phyloP scores from a whole-genome alignment of 2,329 filamentous ascomycete species.

The Talaromyces sp. region DNA sequence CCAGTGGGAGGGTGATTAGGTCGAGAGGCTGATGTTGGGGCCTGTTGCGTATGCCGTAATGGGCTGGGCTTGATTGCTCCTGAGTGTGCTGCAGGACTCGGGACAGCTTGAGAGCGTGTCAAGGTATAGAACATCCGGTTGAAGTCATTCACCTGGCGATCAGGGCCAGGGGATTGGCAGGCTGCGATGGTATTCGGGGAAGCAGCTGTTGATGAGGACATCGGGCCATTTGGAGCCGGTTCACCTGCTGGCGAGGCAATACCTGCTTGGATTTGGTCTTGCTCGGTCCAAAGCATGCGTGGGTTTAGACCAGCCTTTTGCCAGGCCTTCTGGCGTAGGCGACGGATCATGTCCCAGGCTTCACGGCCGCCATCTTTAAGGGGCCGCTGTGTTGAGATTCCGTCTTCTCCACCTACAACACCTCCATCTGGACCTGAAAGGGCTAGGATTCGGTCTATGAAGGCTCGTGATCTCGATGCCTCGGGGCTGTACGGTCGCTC shows the following conservation, averaged over 20 bases:
- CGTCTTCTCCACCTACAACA: constrained; percentile 50
- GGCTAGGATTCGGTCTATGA: constrained; percentile 51
- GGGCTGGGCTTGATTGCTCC: constrained; percentile 25
- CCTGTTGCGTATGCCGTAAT: constrained; percentile 26
- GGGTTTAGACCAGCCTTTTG: constrained; percentile 52
- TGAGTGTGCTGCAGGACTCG: constrained; percentile 22
- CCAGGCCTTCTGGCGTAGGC: constrained; percentile 52
- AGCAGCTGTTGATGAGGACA: constrained; percentile 9
- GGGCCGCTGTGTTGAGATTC: constrained; percentile 46
- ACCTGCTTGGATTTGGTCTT: constrained; percentile 46
- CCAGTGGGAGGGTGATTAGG: constrained; percentile 11
- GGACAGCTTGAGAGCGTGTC: constrained; percentile 35
- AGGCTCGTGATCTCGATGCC: constrained; percentile 47
- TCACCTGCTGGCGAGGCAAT: constrained; percentile 27
- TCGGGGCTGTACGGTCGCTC: constrained; percentile 50
- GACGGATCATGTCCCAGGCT: constrained; percentile 53
- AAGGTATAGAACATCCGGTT: constrained; percentile 39
- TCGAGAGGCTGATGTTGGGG: constrained; percentile 13
- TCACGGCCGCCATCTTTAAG: constrained; percentile 52
- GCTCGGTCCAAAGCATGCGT: constrained; percentile 50
- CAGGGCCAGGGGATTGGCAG: constrained; percentile 5
- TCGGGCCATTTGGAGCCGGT: constrained; percentile 15
- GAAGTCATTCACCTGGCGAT: constrained; percentile 33
- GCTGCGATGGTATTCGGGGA: constrained; percentile 6
- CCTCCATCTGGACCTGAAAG: constrained; percentile 49